These are phyloP conservation scores for Lipomyces sp. DNA, from an alignment of 805 yeast genomes.

Conservation along the genomic window DNA sequence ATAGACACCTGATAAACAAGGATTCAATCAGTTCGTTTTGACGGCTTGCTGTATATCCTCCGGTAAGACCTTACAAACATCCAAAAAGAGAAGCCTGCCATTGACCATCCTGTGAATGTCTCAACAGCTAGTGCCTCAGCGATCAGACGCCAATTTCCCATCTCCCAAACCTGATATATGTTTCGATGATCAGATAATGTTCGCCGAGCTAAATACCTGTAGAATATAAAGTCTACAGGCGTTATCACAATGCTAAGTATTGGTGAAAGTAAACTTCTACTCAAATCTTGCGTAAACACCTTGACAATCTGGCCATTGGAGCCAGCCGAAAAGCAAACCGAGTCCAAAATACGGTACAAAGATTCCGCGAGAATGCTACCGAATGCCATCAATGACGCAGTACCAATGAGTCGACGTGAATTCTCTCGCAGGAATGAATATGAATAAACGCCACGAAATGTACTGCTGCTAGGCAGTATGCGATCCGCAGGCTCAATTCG, in stretches of 20 bases:
- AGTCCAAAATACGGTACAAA: neutral
- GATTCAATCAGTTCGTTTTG: neutral
- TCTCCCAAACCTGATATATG: conserved; percentile 10
- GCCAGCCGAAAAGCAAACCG: neutral
- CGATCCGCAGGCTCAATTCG: conserved; percentile 1
- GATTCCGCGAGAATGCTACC: neutral
- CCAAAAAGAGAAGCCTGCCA: conserved; percentile 3
- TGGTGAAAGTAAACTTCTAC: neutral
- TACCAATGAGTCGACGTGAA: neutral
- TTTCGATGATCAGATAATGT: neutral
- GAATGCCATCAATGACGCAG: neutral
- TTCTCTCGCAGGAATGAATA: neutral
- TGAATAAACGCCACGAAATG: neutral
- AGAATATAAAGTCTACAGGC: neutral
- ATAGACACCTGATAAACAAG: neutral
- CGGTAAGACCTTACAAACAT: neutral
- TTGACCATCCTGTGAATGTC: conserved; percentile 5
- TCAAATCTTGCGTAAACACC: neutral
- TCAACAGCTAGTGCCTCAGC: conserved; percentile 4
- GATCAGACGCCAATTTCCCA: conserved; percentile 15
- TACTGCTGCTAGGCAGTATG: conserved; percentile 1
- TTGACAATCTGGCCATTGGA: neutral
- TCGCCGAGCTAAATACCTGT: conserved; percentile 1
- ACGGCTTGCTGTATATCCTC: neutral
- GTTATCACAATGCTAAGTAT: neutral